These are phyloP conservation scores for Vitis riparia DNA, from an alignment of 164 flowering plant genomes.

Conservation along the genomic window DNA sequence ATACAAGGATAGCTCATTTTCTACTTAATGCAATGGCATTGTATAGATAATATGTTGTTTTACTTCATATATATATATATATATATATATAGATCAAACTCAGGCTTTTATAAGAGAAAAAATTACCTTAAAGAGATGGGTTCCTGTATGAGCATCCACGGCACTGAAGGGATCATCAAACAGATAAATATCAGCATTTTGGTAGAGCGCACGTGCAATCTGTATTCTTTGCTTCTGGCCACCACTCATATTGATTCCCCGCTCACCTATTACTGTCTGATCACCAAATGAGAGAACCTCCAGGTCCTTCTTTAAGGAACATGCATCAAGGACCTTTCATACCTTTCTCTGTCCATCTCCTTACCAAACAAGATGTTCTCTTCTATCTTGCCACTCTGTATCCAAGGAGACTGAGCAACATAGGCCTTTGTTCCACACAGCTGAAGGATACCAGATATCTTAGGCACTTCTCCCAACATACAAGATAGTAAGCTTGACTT, in stretches of 20 bases:
- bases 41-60: too few species aligned
- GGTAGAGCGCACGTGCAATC: constrained; percentile 53
- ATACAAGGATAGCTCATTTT: neutral
- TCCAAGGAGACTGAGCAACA: constrained; percentile 48
- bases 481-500: constrained; percentile 61
- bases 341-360: constrained; percentile 32
- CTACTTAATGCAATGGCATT: too few species aligned
- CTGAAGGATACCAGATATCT: constrained; percentile 38
- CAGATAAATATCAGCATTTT: constrained; percentile 50
- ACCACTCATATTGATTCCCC: constrained; percentile 54
- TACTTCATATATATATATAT: too few species aligned
- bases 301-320: constrained; percentile 42
- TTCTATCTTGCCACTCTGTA: constrained; percentile 47
- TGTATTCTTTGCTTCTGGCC: constrained; percentile 56
- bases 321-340: constrained; percentile 36
- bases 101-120: neutral
- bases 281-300: constrained; percentile 41
- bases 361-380: constrained; percentile 51
- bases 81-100: too few species aligned
- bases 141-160: constrained; percentile 54
- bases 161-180: constrained; percentile 61
- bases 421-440: constrained; percentile 41
- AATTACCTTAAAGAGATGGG: constrained; percentile 21
- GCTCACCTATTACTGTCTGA: constrained; percentile 45
- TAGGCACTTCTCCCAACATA: constrained; percentile 58